Percentiles rank a stretch among this genome's conserved stretches.
These are phyloP conservation scores for Mycena olivaceomarginata DNA, from an alignment of 768 basidiomycete genomes.

Conservation along the genomic window DNA sequence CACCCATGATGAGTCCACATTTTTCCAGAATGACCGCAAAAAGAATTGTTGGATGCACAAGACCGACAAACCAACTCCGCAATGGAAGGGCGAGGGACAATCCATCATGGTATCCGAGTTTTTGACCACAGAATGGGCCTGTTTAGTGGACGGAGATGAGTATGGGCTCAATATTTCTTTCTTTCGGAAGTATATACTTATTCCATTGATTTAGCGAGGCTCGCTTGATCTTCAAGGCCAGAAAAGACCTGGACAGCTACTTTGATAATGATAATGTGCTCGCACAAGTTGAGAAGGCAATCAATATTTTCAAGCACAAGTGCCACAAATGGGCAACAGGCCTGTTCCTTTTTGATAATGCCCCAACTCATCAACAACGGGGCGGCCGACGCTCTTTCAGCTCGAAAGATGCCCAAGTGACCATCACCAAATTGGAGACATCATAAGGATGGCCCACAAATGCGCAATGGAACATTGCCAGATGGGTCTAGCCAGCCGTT, in stretches of 20 bases:
- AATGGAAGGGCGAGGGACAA: constrained; percentile 58
- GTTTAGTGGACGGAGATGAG: constrained; percentile 45
- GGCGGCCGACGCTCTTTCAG: constrained; percentile 50
- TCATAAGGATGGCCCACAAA: neutral
- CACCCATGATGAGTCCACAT: constrained; percentile 63
- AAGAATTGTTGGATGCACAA: constrained; percentile 52
- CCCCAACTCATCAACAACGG: constrained; percentile 48
- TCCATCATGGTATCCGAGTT: constrained; percentile 62
- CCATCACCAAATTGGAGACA: constrained; percentile 6
- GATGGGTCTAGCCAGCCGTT: constrained; percentile 2
- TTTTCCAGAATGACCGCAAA: constrained; percentile 57
- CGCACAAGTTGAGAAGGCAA: constrained; percentile 47
- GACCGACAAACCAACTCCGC: constrained; percentile 46
- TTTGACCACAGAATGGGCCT: constrained; percentile 54
- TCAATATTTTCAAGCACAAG: constrained; percentile 56
- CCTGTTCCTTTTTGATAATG: constrained; percentile 25
- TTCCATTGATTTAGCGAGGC: neutral
- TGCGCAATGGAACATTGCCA: constrained; percentile 13
- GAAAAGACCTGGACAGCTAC: neutral
- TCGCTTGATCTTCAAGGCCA: neutral
- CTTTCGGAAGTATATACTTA: constrained; percentile 13
- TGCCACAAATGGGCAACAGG: constrained; percentile 49
- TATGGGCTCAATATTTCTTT: constrained; percentile 33
- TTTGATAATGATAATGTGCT: neutral
- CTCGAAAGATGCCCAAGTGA: constrained; percentile 45